Base-by-base conservation (phyloP, 2,329 filamentous ascomycete genomes). In the Apiospora arundinis region DNA sequence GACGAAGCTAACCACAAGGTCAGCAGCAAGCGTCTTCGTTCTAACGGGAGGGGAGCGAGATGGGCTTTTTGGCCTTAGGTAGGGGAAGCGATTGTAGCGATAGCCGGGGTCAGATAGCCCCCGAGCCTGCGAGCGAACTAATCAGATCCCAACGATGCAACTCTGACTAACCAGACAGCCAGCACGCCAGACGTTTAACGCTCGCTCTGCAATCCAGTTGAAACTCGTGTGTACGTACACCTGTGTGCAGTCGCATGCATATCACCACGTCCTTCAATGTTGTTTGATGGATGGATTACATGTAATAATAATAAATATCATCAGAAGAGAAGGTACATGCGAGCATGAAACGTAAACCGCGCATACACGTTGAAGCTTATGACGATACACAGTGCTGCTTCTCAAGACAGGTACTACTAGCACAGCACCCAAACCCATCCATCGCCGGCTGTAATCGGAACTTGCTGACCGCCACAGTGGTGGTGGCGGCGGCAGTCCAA, bases 21-120 rank as follows among this genome's bases (percentile, higher is more conserved):
- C 21, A 63, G 56, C 56, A 63, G 28, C 56, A 37, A 63, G 56
- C 56, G 56, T 63, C 56, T 40, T 63, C 56, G 56, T 63, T 63
- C 56, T 63, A 63, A 63, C 32, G 56, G 37, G 28, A 63, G 56
- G 28, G 49, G 23, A 16, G 49, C 28, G 56, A 60, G 28, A 63
- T 63, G 52, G 32, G 56, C 28, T 49, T 63, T 40, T 49, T 63
- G n/a, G 42, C 42, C 16, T 63, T 63, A 21, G 56, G 56, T 21
- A 63, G 32, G 42, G 42, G 56, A 37, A 8, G 56, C 56, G 18
- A 63, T 63, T n/a, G 56, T 40, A 40, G 56, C 56, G 56, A 63
- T n/a, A 63, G 56, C 56, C 56, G 56, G 56, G 56, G 18, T 63
- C 28, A 63, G 56, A 63, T 40, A 14, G 56, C 32, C 56, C 56